Conservation (phyloP, 495 filamentous ascomycete species). For the Tuber umbilicatum region DNA sequence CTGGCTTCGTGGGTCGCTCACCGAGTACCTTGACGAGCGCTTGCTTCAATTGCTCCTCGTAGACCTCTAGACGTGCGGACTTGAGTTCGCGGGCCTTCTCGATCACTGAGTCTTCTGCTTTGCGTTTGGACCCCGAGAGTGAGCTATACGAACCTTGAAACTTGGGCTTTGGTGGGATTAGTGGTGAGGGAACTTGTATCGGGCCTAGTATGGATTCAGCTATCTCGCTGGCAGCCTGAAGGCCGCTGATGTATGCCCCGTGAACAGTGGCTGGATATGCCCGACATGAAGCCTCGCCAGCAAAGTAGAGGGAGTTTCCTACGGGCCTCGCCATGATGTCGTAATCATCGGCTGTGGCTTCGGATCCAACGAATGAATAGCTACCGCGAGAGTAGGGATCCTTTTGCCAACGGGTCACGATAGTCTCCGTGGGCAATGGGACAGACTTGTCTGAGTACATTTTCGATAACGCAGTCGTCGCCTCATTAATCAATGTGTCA, state of each 20-base stretch:
- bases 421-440: constrained; percentile 72
- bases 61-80: constrained; percentile 55
- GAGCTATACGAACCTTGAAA: constrained; percentile 44
- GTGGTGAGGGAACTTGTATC: constrained; percentile 65
- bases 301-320: constrained; percentile 80
- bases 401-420: constrained; percentile 88
- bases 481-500: constrained; percentile 67
- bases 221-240: constrained; percentile 80
- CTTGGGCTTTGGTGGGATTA: constrained; percentile 62
- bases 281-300: constrained; percentile 90
- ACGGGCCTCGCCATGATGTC: constrained; percentile 80
- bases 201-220: constrained; percentile 72
- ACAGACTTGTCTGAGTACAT: constrained; percentile 59
- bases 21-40: constrained; percentile 65
- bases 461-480: constrained; percentile 63
- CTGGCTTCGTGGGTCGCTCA: constrained; percentile 61
- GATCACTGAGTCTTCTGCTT: constrained; percentile 44
- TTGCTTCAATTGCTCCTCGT: constrained; percentile 66
- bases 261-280: constrained; percentile 96
- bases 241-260: constrained; percentile 87
- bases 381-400: constrained; percentile 84
- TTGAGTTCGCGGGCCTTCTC: constrained; percentile 46
- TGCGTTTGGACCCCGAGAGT: constrained; percentile 49
- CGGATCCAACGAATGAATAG: constrained; percentile 84
- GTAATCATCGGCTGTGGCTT: constrained; percentile 79